Percentiles rank a stretch among this genome's conserved stretches.
These are phyloP conservation scores for Cordyceps farinosa DNA, from an alignment of 2,329 filamentous ascomycete species.

Conservation along the genomic window DNA sequence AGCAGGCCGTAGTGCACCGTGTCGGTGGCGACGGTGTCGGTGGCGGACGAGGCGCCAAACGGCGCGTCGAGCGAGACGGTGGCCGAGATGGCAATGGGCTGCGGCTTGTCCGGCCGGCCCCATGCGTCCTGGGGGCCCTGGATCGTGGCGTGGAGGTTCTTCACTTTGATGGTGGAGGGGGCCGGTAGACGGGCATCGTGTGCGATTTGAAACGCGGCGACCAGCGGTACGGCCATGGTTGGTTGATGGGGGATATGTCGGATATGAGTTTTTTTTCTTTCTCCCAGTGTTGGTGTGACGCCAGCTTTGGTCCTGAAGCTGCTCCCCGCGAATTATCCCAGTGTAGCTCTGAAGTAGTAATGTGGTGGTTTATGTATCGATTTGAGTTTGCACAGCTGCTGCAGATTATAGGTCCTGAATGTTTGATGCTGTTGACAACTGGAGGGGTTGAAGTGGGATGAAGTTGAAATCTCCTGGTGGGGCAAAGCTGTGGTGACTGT, in stretches of 20 bases:
- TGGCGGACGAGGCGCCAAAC: conserved; percentile 55
- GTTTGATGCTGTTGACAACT: too few species aligned
- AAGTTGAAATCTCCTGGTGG: not conserved
- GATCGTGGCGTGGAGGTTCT: conserved; percentile 57
- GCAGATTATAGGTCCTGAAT: too few species aligned
- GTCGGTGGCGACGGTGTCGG: conserved; percentile 61
- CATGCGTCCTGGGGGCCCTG: conserved; percentile 63
- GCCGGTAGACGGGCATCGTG: conserved; percentile 4
- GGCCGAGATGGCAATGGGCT: conserved; percentile 61
- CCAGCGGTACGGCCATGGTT: conserved; percentile 10
- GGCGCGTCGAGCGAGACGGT: conserved; percentile 52
- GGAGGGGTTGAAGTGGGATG: not conserved
- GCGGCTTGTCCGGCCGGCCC: conserved; percentile 55
- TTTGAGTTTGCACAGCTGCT: not conserved
- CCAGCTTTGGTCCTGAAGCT: too few species aligned
- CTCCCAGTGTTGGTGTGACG: not conserved
- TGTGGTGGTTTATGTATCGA: not conserved
- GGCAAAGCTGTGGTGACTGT: not conserved
- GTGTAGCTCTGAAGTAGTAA: not conserved
- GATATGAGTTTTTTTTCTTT: conserved; percentile 2
- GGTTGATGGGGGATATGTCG: not conserved
- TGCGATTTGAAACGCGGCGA: not conserved
- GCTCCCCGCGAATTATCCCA: too few species aligned
- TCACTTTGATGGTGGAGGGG: conserved; percentile 53
- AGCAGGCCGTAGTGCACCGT: conserved; percentile 73